These are phyloP conservation scores for Hyaloperonospora brassicae DNA, from an alignment of 352 stramenopile genomes.

Conservation along the genomic window DNA sequence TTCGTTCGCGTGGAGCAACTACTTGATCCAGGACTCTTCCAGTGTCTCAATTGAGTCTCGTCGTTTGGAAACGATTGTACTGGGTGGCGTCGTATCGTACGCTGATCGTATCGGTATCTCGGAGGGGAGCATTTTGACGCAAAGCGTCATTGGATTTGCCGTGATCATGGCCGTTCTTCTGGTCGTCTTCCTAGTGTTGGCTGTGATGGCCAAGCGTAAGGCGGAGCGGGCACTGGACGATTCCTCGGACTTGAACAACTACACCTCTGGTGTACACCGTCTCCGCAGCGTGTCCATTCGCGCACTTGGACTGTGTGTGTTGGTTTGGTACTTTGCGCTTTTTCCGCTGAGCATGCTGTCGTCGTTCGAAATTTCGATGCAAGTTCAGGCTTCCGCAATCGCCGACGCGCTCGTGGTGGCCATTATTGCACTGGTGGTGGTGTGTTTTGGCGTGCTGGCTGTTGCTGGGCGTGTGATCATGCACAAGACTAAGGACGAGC, in stretches of 20 bases:
- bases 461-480: slow-evolving; percentile 46
- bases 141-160: slow-evolving; percentile 34
- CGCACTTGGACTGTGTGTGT: slow-evolving; percentile 48
- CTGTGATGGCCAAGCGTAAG: slow-evolving; percentile 43
- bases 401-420: slow-evolving; percentile 30
- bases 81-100: slow-evolving; percentile 51
- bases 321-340: slow-evolving; percentile 57
- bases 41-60: slow-evolving; percentile 16
- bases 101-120: slow-evolving; percentile 43
- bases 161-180: slow-evolving; percentile 41
- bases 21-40: slow-evolving; percentile 30
- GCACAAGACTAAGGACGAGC: slow-evolving; percentile 42
- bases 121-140: slow-evolving; percentile 36
- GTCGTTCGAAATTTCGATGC: slow-evolving; percentile 66
- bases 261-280: slow-evolving; percentile 35
- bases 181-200: slow-evolving; percentile 39
- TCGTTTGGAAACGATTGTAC: slow-evolving; percentile 49
- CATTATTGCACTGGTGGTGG: slow-evolving; percentile 35
- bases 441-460: slow-evolving; percentile 42
- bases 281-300: slow-evolving; percentile 55
- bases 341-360: slow-evolving; percentile 56
- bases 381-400: slow-evolving; percentile 29
- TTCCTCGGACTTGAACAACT: slow-evolving; percentile 26
- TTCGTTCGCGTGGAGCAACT: slow-evolving; percentile 64
- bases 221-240: slow-evolving; percentile 40